Evolutionary conservation across 306 rosid species (phyloP), one percentile per base, ranked within the genome.

Genomic region (Casuarina glauca): DNA sequence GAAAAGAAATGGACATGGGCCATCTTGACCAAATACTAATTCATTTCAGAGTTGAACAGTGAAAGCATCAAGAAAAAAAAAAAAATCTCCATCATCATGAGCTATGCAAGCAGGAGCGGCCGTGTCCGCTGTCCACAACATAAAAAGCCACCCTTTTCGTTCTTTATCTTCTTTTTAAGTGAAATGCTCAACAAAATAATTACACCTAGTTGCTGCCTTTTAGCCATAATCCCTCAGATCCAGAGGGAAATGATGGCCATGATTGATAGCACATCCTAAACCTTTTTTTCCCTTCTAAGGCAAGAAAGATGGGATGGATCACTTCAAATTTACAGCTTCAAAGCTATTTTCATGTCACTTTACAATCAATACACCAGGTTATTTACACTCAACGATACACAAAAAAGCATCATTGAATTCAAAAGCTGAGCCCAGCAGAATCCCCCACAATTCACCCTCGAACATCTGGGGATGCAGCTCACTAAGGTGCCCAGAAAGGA

Each of bases 321-420:
- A 72, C 69, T 46, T 5, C 36, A 3, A 6, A 46, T 38, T 45
- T 48, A 11, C 72, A 38, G 45, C 60, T 79, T 54, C 58, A 48
- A 54, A 82, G 53, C 75, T 77, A 43, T 6, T 74, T 74, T 74
- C 42, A 46, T 75, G 63, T 17, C 35, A 69, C n/a, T n/a, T 52
- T 71, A 64, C 45, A 78, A 64, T 62, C 32, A 62, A 36, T 36
- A 78, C 41, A 77, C 15, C 66, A 57, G 42, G 69, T 54, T 84
- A 74, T 78, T 74, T 74, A 84, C 80, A 81, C 11, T 48, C 68
- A 61, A 74, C 58, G 70, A 64, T 70, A 64, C 17, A 68, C 36
- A 75, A 43, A 17, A 57, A 26, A 26, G 26, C 3, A 11, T 6
- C 43, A 36, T 36, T 35, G 45, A 15, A 36, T 62, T 62, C 69